Conservation (phyloP, 2,329 filamentous ascomycete species). For the Fusarium floridanum region DNA sequence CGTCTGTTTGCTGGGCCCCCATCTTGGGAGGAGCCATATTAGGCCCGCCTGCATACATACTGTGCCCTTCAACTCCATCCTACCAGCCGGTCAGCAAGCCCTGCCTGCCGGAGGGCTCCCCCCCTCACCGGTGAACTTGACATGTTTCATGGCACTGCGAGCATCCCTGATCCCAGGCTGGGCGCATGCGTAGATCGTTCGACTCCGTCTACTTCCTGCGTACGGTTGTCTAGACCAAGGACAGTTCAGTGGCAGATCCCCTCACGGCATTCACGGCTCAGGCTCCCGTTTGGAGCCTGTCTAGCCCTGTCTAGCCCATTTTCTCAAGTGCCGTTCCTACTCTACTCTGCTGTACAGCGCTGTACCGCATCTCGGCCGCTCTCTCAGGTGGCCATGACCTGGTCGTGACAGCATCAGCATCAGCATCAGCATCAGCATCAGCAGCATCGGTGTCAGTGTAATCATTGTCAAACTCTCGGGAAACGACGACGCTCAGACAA, state of each 20-base stretch:
- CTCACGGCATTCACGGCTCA: conserved; percentile 25
- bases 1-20: background rate
- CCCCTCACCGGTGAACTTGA: conserved; percentile 41
- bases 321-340: conserved; percentile 24
- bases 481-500: conserved; percentile 4
- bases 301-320: background rate
- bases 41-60: conserved; percentile 14
- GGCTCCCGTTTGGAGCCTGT: conserved; percentile 1
- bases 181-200: conserved; percentile 31
- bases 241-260: conserved; percentile 15
- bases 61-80: background rate
- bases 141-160: conserved; percentile 33
- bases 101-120: conserved; percentile 26
- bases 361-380: background rate
- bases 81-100: conserved; percentile 29
- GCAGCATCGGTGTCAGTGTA: background rate
- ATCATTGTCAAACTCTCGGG: background rate
- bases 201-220: conserved; percentile 8
- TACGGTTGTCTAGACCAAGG: conserved; percentile 4
- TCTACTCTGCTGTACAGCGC: background rate
- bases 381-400: conserved; percentile 20
- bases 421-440: conserved; percentile 8
- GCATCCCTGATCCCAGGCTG: conserved; percentile 29
- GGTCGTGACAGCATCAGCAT: conserved; percentile 14
- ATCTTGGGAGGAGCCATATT: background rate